Evolutionary conservation across 768 basidiomycete genomes (phyloP).

Genomic region (Auricularia sp.): DNA sequence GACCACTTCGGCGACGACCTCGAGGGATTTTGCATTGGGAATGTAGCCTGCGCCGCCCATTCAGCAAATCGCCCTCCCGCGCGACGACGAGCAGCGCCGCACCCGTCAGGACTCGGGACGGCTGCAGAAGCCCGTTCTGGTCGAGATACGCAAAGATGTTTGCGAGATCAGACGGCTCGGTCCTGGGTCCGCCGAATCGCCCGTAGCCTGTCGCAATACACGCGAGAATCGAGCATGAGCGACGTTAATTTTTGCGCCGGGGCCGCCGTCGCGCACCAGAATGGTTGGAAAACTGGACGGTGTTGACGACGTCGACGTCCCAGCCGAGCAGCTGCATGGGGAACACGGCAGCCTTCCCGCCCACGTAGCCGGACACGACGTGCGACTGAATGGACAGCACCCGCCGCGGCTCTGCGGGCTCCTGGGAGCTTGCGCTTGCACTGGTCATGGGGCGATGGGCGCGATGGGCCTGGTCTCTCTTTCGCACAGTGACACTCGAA

Average conservation of each 20-base stretch:
- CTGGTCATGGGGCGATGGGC: not conserved
- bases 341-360: conserved; percentile 71
- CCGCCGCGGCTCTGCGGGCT: conserved; percentile 23
- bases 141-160: conserved; percentile 67
- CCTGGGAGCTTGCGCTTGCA: not conserved
- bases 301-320: conserved; percentile 92
- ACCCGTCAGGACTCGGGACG: conserved; percentile 76
- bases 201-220: conserved; percentile 58
- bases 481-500: no score
- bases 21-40: conserved; percentile 70
- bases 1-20: conserved; percentile 54
- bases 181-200: conserved; percentile 66
- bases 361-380: conserved; percentile 89
- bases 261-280: conserved; percentile 42
- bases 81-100: conserved; percentile 6
- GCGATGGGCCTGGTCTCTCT: not conserved
- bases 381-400: conserved; percentile 90
- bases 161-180: conserved; percentile 67
- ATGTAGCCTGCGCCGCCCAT: conserved; percentile 56
- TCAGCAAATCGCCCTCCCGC: not conserved
- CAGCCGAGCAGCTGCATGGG: conserved; percentile 76
- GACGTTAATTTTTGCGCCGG: not conserved
- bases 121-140: conserved; percentile 61
- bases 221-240: no score
- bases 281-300: conserved; percentile 93